Evolutionary conservation across 2,329 filamentous ascomycete species (phyloP), one percentile per base, ranked within the genome.

Genomic region (Cytospora schulzeri): DNA sequence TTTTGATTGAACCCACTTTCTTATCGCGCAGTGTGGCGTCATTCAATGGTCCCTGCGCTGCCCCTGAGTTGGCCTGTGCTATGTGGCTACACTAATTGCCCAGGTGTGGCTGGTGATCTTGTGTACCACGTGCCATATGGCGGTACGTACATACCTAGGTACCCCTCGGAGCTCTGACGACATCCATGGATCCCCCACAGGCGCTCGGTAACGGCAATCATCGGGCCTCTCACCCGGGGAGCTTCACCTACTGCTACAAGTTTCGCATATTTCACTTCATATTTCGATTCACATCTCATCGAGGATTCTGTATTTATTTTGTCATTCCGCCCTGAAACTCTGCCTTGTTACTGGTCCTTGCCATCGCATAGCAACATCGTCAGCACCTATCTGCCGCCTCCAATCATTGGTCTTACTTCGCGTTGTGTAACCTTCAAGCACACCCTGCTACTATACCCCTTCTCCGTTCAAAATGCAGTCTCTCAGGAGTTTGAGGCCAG

Each of bases 401-500:
- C 6, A 26, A 50, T 48, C 11, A 41, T n/a, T 50, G 24, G 31
- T 19, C 24, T 57, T 57, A 14, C 35, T 19, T 11, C 9, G 33
- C 4, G 22, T 28, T 5, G 55, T 28, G 26, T 24, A 4, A 4
- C 4, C 38, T 33, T 14, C 7, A 35, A 50, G 29, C 51, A 22
- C 33, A 24, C 24, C 24, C 31, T 38, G 24, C 50, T 24, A 41
- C 33, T 45, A 45, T 17, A 24, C 19, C 48, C 54, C 55, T 24
- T 7, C 22, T 24, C 12, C 22, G 28, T 19, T 22, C 8, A 57
- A 22, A 31, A 84, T 84, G 83, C 85, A 84, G 71, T 73, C 81
- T 51, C 75, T 88, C 65, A 83, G 85, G 70, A 83, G 81, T 70
- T 76, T 90, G 72, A 83, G 86, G 74, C 84, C 91, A 54, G 76